Evolutionary conservation across 2,329 filamentous ascomycete species (phyloP).

Genomic region (Pseudopyrenochaeta lycopersici): DNA sequence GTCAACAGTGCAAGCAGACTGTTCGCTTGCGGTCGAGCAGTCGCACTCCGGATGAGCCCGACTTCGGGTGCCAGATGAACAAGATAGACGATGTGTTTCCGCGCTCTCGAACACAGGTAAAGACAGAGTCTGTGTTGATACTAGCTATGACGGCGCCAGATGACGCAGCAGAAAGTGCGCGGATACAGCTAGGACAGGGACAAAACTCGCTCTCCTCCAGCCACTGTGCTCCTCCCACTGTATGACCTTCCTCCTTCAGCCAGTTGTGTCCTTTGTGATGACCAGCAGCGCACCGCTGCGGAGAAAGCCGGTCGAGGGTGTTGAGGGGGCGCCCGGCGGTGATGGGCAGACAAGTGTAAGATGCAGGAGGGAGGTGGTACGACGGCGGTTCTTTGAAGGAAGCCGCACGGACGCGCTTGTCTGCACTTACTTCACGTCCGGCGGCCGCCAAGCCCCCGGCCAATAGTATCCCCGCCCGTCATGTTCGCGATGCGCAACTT

Average conservation of each 20-base stretch:
- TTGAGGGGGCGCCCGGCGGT: constrained; percentile 5
- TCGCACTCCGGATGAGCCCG: constrained; percentile 38
- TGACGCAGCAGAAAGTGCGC: constrained; percentile 44
- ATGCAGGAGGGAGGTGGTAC: constrained; percentile 8
- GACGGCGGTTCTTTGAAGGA: constrained; percentile 5
- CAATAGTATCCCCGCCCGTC: constrained; percentile 30
- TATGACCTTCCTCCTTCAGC: constrained; percentile 42
- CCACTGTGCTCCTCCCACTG: constrained; percentile 42
- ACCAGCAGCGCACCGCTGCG: constrained; percentile 27
- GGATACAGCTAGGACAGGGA: constrained; percentile 43
- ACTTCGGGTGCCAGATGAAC: constrained; percentile 38
- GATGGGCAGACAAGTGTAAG: constrained; percentile 11
- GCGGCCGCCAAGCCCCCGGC: constrained; percentile 20
- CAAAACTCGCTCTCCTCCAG: constrained; percentile 45
- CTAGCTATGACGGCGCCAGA: constrained; percentile 56
- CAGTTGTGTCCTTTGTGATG: too few species aligned
- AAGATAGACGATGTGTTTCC: constrained; percentile 52
- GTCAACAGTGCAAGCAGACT: constrained; percentile 26
- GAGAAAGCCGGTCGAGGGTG: neutral
- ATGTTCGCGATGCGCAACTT: constrained; percentile 31
- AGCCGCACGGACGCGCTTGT: constrained; percentile 5
- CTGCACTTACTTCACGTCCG: constrained; percentile 5
- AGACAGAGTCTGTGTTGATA: constrained; percentile 57
- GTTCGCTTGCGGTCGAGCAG: constrained; percentile 32
- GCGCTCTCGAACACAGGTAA: constrained; percentile 51